A percentile compares a stretch with the other conserved stretches of the same genome.
phyloP scores from a whole-genome alignment of 345 rosid species.

The Excoecaria agallocha region DNA sequence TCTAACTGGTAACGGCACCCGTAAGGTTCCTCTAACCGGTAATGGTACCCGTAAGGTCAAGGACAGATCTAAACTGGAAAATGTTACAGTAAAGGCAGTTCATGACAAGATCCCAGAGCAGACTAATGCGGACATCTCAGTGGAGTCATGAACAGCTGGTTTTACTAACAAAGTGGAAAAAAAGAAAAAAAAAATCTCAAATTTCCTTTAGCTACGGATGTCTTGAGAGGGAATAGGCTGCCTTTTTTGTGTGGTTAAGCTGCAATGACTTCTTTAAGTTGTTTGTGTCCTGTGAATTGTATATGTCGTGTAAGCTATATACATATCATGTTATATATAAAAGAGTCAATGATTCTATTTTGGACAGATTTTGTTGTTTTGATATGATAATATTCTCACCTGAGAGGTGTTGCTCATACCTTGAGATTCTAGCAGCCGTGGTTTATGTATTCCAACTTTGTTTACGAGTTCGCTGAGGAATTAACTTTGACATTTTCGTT shows the following conservation, averaged over 20 bases:
- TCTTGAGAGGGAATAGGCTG: slow-evolving; percentile 32
- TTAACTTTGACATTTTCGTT: neutral
- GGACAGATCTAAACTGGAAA: slow-evolving; percentile 39
- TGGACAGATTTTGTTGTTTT: slow-evolving; percentile 26
- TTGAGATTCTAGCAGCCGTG: neutral
- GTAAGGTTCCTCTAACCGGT: slow-evolving; percentile 37
- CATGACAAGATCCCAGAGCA: slow-evolving; percentile 35
- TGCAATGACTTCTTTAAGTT: slow-evolving; percentile 23
- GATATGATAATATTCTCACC: slow-evolving; percentile 15
- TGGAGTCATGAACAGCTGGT: slow-evolving; percentile 41
- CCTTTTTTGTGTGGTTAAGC: slow-evolving; percentile 25
- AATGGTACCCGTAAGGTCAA: slow-evolving; percentile 51
- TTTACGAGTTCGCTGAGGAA: slow-evolving; percentile 6
- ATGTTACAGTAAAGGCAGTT: slow-evolving; percentile 35
- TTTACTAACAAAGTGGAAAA: slow-evolving; percentile 22
- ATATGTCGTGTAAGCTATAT: slow-evolving; percentile 36
- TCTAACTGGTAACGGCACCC: slow-evolving; percentile 39
- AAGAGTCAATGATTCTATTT: slow-evolving; percentile 28
- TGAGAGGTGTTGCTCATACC: slow-evolving; percentile 3
- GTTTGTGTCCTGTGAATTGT: slow-evolving; percentile 36
- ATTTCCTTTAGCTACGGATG: slow-evolving; percentile 22
- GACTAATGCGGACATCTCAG: slow-evolving; percentile 28
- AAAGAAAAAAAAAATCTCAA: slow-evolving; percentile 24
- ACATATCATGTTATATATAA: slow-evolving; percentile 36
- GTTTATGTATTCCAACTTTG: neutral